A percentile compares a stretch with the other conserved stretches of the same genome.
Evolutionary conservation across 2,329 filamentous ascomycete species (phyloP).

Genomic region (Fusarium pseudocircinatum): DNA sequence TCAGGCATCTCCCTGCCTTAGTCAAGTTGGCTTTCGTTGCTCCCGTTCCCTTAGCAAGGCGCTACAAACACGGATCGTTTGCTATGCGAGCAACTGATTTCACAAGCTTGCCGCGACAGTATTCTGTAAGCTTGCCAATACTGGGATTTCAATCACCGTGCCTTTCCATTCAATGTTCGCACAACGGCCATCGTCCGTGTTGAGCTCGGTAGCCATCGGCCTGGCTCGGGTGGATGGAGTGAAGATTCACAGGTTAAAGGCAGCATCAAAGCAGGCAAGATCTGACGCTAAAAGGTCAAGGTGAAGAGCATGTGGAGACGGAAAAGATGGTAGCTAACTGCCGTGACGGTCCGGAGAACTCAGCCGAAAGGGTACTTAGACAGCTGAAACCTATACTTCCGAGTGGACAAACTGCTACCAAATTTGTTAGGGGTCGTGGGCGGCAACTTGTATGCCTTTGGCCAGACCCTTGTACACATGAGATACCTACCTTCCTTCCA

Average conservation of each 20-base stretch:
- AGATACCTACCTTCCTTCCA: neutral
- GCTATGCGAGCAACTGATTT: neutral
- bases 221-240: conserved; percentile 50
- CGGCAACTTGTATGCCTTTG: neutral
- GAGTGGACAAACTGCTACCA: neutral
- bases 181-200: conserved; percentile 40
- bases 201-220: conserved; percentile 48
- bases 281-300: conserved; percentile 19
- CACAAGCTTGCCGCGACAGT: neutral
- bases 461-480: neutral
- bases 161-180: neutral
- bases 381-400: neutral
- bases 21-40: neutral
- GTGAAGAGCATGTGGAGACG: conserved; percentile 16
- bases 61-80: neutral
- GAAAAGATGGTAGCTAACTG: conserved; percentile 5
- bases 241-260: conserved; percentile 6
- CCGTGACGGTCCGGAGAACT: neutral
- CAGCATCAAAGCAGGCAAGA: conserved; percentile 6
- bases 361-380: neutral
- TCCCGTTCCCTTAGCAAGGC: neutral
- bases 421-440: neutral
- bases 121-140: neutral
- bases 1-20: neutral
- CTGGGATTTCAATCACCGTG: neutral